phyloP scores from a whole-genome alignment of 2,329 filamentous ascomycete species.

The Talaromyces sp. region DNA sequence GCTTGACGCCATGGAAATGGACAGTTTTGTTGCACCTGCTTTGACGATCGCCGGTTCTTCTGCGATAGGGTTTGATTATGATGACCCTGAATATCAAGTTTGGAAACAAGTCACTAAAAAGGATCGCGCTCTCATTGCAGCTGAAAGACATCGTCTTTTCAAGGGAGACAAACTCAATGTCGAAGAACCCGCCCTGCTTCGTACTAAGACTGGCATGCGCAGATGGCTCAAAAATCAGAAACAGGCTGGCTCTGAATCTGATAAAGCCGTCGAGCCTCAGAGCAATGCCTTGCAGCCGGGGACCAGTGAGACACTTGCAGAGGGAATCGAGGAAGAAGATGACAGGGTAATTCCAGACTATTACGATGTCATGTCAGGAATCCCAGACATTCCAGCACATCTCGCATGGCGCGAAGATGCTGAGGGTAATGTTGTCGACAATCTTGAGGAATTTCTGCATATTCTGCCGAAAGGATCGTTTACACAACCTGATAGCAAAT shows the following conservation, averaged over 20 bases:
- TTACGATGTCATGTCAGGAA: conserved; percentile 79
- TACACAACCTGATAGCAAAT: conserved; percentile 66
- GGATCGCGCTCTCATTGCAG: conserved; percentile 79
- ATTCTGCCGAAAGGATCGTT: conserved; percentile 74
- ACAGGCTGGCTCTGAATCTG: conserved; percentile 58
- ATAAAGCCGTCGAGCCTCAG: conserved; percentile 43
- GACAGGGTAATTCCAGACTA: conserved; percentile 88
- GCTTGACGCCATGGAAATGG: conserved; percentile 80
- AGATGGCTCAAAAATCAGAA: conserved; percentile 78
- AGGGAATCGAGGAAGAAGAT: conserved; percentile 82
- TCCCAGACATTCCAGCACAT: conserved; percentile 76
- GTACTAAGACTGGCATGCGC: conserved; percentile 84
- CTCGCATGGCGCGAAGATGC: conserved; percentile 86
- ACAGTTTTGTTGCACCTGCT: conserved; percentile 64
- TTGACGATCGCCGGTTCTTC: conserved; percentile 65
- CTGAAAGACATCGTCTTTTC: conserved; percentile 82
- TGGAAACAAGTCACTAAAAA: conserved; percentile 99
- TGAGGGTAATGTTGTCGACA: conserved; percentile 84
- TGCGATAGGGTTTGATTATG: conserved; percentile 74
- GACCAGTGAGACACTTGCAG: conserved; percentile 74
- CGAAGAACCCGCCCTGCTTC: conserved; percentile 81
- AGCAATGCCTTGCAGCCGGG: conserved; percentile 47
- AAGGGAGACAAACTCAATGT: conserved; percentile 76
- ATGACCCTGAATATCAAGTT: conserved; percentile 87
- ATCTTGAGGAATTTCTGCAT: conserved; percentile 77